Percentiles rank a stretch among this genome's conserved stretches.
These are phyloP conservation scores for Lachancea waltii DNA, from an alignment of 805 yeast species.

Conservation along the genomic window DNA sequence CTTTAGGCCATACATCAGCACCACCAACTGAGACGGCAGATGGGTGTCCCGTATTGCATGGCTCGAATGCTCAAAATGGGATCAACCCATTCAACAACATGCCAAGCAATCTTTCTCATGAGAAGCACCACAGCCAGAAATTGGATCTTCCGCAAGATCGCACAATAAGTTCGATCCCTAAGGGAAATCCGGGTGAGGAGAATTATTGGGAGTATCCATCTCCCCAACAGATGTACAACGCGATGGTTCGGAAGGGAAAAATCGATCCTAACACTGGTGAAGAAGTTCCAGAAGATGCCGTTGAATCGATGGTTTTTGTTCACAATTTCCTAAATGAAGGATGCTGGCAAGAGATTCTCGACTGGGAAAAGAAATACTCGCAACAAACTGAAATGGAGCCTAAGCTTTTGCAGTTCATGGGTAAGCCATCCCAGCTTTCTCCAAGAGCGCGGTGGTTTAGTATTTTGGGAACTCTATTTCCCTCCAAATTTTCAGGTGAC, in stretches of 20 bases:
- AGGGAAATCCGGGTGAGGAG: slow-evolving; percentile 79
- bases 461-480: slow-evolving; percentile 60
- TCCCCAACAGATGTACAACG: slow-evolving; percentile 98
- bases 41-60: slow-evolving; percentile 30
- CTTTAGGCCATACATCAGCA: slow-evolving; percentile 37
- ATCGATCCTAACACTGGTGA: slow-evolving; percentile 40
- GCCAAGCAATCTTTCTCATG: slow-evolving; percentile 62
- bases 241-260: slow-evolving; percentile 93
- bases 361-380: slow-evolving; percentile 82
- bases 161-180: slow-evolving; percentile 78
- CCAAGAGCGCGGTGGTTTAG: slow-evolving; percentile 78
- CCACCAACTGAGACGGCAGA: slow-evolving; percentile 19
- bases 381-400: slow-evolving; percentile 53
- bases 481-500: slow-evolving; percentile 60
- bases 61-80: slow-evolving; percentile 24
- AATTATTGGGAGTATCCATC: slow-evolving; percentile 98
- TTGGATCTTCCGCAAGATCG: slow-evolving; percentile 75
- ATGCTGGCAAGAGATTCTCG: slow-evolving; percentile 90
- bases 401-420: slow-evolving; percentile 78
- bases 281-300: slow-evolving; percentile 90
- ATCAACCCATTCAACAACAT: slow-evolving; percentile 84
- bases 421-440: slow-evolving; percentile 79
- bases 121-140: slow-evolving; percentile 74
- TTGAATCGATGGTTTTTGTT: slow-evolving; percentile 92
- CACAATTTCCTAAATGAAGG: slow-evolving; percentile 96